Conservation (phyloP, 192 early-diverging fungal species). For the Rhizophagus prolifer region DNA sequence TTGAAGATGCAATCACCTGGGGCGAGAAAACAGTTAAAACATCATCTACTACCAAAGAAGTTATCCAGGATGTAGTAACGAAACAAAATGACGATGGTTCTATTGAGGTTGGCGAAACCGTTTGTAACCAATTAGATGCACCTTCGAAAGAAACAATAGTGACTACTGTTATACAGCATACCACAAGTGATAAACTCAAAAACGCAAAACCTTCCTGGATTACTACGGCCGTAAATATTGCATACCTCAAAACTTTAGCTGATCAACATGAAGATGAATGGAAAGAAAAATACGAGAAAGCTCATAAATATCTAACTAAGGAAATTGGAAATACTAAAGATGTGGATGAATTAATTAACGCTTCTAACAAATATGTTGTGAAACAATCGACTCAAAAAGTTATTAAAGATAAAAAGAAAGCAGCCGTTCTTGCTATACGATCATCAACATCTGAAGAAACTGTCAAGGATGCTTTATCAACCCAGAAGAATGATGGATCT, state of each 20-base stretch:
- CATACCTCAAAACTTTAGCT: background rate
- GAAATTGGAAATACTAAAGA: background rate
- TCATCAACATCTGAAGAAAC: background rate
- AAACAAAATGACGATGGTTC: background rate
- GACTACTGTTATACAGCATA: background rate
- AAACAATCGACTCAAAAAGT: constrained; percentile 2
- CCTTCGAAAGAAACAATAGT: background rate
- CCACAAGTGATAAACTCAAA: constrained; percentile 3
- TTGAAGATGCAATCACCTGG: background rate
- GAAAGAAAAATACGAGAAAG: constrained; percentile 13
- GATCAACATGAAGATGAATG: constrained; percentile 4
- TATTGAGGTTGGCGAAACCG: background rate
- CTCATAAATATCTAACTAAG: background rate
- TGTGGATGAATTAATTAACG: background rate
- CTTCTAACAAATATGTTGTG: background rate
- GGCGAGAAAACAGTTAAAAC: background rate
- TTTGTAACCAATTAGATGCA: background rate
- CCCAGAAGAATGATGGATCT: background rate
- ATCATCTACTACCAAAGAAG: background rate
- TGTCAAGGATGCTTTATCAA: background rate
- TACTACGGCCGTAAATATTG: background rate
- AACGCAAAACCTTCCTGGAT: background rate
- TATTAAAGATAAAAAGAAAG: background rate
- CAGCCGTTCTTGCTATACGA: background rate
- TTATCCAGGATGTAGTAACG: background rate